Conservation (phyloP, 1,284 basidiomycete species). For the Xerocomus nothofagi region DNA sequence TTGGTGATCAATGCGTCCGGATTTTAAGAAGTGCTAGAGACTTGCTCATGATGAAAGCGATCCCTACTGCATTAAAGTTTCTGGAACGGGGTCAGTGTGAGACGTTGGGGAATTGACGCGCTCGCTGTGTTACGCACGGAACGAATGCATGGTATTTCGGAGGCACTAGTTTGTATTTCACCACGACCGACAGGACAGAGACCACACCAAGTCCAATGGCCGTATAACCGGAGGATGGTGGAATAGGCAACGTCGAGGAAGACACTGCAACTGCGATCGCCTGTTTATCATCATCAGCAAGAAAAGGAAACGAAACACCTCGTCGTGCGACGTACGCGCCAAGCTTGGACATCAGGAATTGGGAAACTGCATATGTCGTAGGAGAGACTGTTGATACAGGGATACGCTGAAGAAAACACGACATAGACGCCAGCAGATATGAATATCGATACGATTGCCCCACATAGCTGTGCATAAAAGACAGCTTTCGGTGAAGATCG, state of each 20-base stretch:
- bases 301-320: not conserved
- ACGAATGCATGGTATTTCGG: constrained; percentile 8
- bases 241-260: constrained; percentile 3
- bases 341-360: constrained; percentile 22
- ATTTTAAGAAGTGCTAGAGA: not conserved
- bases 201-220: not conserved
- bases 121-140: constrained; percentile 1
- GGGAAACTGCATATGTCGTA: constrained; percentile 25
- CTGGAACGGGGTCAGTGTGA: not conserved
- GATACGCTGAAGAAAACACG: constrained; percentile 58
- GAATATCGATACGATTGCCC: constrained; percentile 6
- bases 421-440: constrained; percentile 5
- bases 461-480: constrained; percentile 58
- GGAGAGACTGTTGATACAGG: constrained; percentile 54
- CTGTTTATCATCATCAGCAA: not conserved
- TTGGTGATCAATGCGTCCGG: not conserved
- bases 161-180: constrained; percentile 7
- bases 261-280: constrained; percentile 1
- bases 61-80: not conserved
- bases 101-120: no score
- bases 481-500: constrained; percentile 68
- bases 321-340: constrained; percentile 30
- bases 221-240: constrained; percentile 4
- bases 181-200: constrained; percentile 8
- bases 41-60: constrained; percentile 1